A percentile compares a stretch with the other conserved stretches of the same genome.
phyloP scores from a whole-genome alignment of 768 basidiomycete species.

The Podaxis mareebaensis region DNA sequence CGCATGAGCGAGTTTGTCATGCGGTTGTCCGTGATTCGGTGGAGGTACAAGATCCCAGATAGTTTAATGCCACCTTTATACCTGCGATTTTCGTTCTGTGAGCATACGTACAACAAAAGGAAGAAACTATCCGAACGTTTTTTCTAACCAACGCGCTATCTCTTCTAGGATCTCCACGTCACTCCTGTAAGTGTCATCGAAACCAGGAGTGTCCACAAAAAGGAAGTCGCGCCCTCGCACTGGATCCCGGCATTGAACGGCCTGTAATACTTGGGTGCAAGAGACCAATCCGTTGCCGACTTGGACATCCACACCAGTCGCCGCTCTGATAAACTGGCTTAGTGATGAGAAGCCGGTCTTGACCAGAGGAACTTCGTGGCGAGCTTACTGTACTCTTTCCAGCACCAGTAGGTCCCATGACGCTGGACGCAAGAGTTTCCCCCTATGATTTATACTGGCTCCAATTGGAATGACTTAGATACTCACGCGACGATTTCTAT shows the following conservation, averaged over 20 bases:
- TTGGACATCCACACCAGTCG: background rate
- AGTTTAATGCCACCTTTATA: constrained; percentile 11
- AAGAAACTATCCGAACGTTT: constrained; percentile 5
- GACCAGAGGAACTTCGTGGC: background rate
- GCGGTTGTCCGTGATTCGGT: constrained; percentile 14
- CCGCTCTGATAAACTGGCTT: constrained; percentile 14
- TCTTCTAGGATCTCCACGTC: constrained; percentile 14
- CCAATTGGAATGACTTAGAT: background rate
- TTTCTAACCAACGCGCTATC: constrained; percentile 14
- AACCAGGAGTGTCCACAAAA: constrained; percentile 20
- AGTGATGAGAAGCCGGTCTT: background rate
- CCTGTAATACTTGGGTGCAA: constrained; percentile 11
- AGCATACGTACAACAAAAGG: background rate
- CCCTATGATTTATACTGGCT: background rate
- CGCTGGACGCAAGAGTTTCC: constrained; percentile 9
- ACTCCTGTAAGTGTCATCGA: constrained; percentile 18
- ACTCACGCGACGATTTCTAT: constrained; percentile 14
- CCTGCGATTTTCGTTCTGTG: background rate
- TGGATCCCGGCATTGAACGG: background rate
- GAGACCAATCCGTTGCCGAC: constrained; percentile 13
- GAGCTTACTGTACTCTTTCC: constrained; percentile 23
- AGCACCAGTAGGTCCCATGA: constrained; percentile 27
- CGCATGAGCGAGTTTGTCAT: background rate
- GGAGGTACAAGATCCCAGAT: constrained; percentile 15
- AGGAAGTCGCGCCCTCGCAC: background rate